Base-by-base conservation (phyloP, 805 yeast species). In the Debaryomyces tyrocola region DNA sequence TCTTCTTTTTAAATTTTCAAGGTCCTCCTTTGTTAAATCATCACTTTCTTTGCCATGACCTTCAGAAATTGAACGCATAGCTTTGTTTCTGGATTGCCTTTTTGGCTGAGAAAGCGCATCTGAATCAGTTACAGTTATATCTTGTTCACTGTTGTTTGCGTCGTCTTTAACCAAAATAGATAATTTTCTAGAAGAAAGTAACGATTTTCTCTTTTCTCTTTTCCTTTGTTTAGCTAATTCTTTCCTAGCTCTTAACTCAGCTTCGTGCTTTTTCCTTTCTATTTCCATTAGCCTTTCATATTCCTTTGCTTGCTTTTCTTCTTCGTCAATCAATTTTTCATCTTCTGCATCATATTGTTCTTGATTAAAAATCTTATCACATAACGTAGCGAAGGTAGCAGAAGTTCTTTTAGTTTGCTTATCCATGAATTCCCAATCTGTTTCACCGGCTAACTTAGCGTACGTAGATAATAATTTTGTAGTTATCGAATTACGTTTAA, bases 351-450 rank as follows among this genome's bases (percentile, higher is more conserved):
- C 64, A 51, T 72, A 71, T 2, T 62, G 67, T 57, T 84, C 90
- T 62, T 84, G 86, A 56, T 80, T 85, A 71, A 86, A 86, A 47
- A 86, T 80, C 63, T 80, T 83, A 66, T 86, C 92, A 70, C 90
- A 84, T 37, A 86, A 69, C 2, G 86, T 78, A 10, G 90, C 94
- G 70, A 86, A 86, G 51, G 86, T 87, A 12, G 88, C 83, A 33
- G 88, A 82, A 1, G 91, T 84, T 64, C 94, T 75, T 64, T 80
- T 84, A 5, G 90, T 83, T 60, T 83, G 88, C 56, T 79, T 82
- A 56, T 84, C 87, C 64, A 85, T 78, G 55, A 79, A 79, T 55
- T 82, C 86, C 82, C 88, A 80, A 49, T 82, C 86, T 36, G 78
- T 74, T 47, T 82, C 85, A 39, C 75, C 75, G 3, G 88, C 76